A percentile compares a stretch with the other conserved stretches of the same genome.
Evolutionary conservation across 192 early-diverging fungal genomes (phyloP).

Genomic region (Coemansia aciculifera): DNA sequence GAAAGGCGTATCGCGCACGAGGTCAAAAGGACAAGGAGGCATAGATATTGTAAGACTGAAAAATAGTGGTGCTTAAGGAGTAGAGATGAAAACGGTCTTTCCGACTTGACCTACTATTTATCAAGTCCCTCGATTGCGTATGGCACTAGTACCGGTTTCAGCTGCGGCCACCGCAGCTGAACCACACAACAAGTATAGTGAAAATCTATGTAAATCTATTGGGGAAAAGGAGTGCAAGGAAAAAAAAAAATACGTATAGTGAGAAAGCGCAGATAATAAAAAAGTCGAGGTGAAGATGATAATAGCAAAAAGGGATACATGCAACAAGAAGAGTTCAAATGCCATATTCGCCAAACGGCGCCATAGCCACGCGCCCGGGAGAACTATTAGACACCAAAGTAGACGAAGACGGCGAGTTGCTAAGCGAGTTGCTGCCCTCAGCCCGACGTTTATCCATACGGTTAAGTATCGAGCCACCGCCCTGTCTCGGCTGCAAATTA

Average conservation of each 20-base stretch:
- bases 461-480: constrained; percentile 39
- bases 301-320: not conserved
- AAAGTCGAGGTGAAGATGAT: not conserved
- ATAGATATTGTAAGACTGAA: not conserved
- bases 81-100: not conserved
- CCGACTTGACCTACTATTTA: not conserved
- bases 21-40: constrained; percentile 25
- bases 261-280: constrained; percentile 4
- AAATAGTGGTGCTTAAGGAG: no score
- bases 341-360: constrained; percentile 24
- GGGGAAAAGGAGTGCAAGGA: constrained; percentile 1
- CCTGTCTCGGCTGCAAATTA: constrained; percentile 18
- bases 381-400: constrained; percentile 26
- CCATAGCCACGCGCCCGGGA: constrained; percentile 22
- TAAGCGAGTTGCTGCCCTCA: not conserved
- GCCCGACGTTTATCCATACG: constrained; percentile 35
- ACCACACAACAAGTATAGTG: not conserved
- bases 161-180: not conserved
- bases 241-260: not conserved
- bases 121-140: no score
- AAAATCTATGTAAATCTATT: constrained; percentile 3
- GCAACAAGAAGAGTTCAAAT: constrained; percentile 2
- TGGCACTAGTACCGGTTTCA: no score
- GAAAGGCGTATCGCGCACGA: constrained; percentile 21
- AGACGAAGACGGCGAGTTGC: constrained; percentile 31